Evolutionary conservation across 1,139 yeast genomes (phyloP).

Genomic region (Candida freyschussii): DNA sequence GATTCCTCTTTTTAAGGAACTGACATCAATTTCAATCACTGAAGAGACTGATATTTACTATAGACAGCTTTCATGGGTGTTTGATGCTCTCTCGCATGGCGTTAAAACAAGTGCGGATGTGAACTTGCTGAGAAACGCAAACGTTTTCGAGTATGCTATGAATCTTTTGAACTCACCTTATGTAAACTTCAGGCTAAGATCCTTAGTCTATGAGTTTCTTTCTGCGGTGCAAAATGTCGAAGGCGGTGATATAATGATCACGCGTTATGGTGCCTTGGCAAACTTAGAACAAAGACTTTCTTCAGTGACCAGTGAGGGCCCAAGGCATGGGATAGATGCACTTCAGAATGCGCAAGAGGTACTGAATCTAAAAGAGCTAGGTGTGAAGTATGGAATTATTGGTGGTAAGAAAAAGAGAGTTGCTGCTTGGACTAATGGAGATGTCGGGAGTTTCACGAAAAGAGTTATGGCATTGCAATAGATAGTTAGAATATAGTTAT

Average conservation of each 20-base stretch:
- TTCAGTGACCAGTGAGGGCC: conserved; percentile 3
- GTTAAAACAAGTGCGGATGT: conserved; percentile 47
- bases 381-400: conserved; percentile 40
- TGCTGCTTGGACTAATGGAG: conserved; percentile 56
- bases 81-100: conserved; percentile 45
- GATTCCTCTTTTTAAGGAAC: conserved; percentile 57
- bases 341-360: conserved; percentile 24
- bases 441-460: conserved; percentile 32
- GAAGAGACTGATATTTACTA: conserved; percentile 49
- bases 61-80: conserved; percentile 63
- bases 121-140: conserved; percentile 43
- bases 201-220: conserved; percentile 40
- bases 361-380: conserved; percentile 37
- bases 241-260: conserved; percentile 55
- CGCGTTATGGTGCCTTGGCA: conserved; percentile 58
- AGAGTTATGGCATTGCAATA: conserved; percentile 8
- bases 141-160: conserved; percentile 64
- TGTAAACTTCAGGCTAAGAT: conserved; percentile 36
- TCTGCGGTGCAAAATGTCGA: conserved; percentile 49
- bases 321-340: conserved; percentile 12
- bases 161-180: conserved; percentile 51
- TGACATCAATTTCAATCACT: conserved; percentile 35
- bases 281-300: conserved; percentile 40
- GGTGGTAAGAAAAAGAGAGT: conserved; percentile 48
- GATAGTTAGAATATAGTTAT: background rate